Evolutionary conservation across 2,329 filamentous ascomycete genomes (phyloP).

Genomic region (Triangularia setosa): DNA sequence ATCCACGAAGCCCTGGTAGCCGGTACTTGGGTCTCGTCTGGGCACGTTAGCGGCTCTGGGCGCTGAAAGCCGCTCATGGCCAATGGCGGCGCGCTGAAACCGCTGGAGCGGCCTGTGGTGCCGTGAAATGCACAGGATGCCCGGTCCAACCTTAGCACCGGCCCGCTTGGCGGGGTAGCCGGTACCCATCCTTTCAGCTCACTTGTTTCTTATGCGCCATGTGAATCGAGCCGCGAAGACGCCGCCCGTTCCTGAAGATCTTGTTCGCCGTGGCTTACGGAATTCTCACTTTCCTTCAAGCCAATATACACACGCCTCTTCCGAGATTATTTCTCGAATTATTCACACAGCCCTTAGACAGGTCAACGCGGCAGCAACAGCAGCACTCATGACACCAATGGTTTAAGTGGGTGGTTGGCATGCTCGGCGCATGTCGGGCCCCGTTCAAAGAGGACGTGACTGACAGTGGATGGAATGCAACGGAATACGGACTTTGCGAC

Average conservation of each 20-base stretch:
- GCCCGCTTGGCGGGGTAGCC: conserved; percentile 5
- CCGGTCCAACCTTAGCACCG: conserved; percentile 1
- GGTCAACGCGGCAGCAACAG: conserved; percentile 2
- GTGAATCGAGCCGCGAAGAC: background rate
- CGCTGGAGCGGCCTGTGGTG: background rate
- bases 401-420: conserved; percentile 1
- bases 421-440: conserved; percentile 9
- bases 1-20: conserved; percentile 7
- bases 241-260: conserved; percentile 2
- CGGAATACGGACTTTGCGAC: background rate
- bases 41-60: background rate
- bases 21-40: conserved; percentile 5
- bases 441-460: background rate
- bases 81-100: conserved; percentile 8
- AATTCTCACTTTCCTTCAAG: background rate
- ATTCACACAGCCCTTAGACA: background rate
- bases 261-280: background rate
- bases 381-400: no score
- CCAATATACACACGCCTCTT: background rate
- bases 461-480: background rate
- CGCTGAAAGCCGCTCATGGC: background rate
- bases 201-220: background rate
- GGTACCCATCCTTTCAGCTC: background rate
- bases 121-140: background rate
- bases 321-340: background rate